Conservation (phyloP, 371 early-diverging fungal species). For the Sporodiniella umbellata region DNA sequence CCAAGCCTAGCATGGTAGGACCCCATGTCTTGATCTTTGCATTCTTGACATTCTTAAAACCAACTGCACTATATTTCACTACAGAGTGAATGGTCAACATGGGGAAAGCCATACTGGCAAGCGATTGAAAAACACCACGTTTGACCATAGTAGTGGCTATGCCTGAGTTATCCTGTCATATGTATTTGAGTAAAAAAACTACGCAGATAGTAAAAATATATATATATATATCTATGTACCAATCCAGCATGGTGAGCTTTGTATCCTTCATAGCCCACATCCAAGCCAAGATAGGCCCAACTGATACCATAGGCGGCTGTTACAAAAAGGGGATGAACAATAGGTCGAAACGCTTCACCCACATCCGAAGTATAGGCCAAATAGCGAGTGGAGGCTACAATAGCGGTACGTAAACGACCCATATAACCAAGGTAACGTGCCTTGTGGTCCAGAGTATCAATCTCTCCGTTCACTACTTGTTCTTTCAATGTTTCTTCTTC, state of each 20-base stretch:
- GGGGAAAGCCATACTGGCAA: constrained; percentile 72
- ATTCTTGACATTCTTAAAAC: constrained; percentile 55
- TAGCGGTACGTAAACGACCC: constrained; percentile 58
- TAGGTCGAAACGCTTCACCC: constrained; percentile 79
- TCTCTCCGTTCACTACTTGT: constrained; percentile 34
- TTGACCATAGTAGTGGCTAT: constrained; percentile 60
- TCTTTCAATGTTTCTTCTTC: constrained; percentile 17
- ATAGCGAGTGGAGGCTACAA: constrained; percentile 57
- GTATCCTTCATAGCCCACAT: constrained; percentile 70
- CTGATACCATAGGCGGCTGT: constrained; percentile 64
- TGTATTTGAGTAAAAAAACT: too few relatives aligned
- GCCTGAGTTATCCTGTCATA: constrained; percentile 38
- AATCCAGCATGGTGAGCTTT: constrained; percentile 58
- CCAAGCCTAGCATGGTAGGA: constrained; percentile 67
- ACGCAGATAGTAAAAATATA: neutral
- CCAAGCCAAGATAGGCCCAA: constrained; percentile 62
- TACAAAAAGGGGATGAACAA: constrained; percentile 57
- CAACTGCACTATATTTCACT: constrained; percentile 65
- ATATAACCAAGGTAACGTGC: constrained; percentile 70
- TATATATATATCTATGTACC: constrained; percentile 17
- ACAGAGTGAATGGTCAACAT: constrained; percentile 71
- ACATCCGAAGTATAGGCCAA: constrained; percentile 73
- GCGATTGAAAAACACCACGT: constrained; percentile 67
- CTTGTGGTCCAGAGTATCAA: constrained; percentile 52
- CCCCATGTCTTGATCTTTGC: constrained; percentile 57